A percentile compares a stretch with the other conserved stretches of the same genome.
phyloP scores from a whole-genome alignment of 495 filamentous ascomycete genomes.

The Lasiosphaeria miniovina region DNA sequence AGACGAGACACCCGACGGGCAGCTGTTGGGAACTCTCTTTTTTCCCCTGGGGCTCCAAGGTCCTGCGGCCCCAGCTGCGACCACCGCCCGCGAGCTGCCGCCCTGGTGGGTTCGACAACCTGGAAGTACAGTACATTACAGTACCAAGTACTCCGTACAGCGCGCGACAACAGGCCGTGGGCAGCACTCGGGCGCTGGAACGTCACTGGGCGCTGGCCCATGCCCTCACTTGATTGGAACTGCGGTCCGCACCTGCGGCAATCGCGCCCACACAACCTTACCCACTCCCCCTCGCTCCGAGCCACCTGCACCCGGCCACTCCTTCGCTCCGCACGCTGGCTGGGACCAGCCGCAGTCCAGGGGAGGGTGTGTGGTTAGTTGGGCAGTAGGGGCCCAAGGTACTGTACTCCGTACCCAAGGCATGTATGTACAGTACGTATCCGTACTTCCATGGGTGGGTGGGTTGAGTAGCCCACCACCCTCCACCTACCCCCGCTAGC shows the following conservation, averaged over 20 bases:
- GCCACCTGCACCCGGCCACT: background rate
- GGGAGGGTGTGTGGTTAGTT: background rate
- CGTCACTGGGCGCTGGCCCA: background rate
- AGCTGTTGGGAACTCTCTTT: background rate
- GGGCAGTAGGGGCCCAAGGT: background rate
- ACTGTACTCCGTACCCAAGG: background rate
- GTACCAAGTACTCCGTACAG: background rate
- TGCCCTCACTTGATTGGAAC: constrained; percentile 15
- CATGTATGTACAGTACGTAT: too few species aligned
- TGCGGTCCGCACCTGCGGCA: constrained; percentile 16
- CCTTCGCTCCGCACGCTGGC: background rate
- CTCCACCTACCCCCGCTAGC: background rate
- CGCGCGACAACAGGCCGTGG: constrained; percentile 7
- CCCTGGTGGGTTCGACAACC: constrained; percentile 13
- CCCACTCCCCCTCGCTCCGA: background rate
- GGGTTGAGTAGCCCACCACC: background rate
- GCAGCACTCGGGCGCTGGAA: background rate
- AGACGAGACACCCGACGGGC: background rate
- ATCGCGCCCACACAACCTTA: constrained; percentile 3
- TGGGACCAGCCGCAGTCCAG: constrained; percentile 12
- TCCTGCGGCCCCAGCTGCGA: constrained; percentile 33
- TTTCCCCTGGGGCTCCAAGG: constrained; percentile 1
- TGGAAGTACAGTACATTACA: background rate
- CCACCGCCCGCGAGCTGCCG: constrained; percentile 13
- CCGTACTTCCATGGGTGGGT: background rate